Conservation (phyloP, 2,329 filamentous ascomycete genomes). For the Colletotrichum sp. region DNA sequence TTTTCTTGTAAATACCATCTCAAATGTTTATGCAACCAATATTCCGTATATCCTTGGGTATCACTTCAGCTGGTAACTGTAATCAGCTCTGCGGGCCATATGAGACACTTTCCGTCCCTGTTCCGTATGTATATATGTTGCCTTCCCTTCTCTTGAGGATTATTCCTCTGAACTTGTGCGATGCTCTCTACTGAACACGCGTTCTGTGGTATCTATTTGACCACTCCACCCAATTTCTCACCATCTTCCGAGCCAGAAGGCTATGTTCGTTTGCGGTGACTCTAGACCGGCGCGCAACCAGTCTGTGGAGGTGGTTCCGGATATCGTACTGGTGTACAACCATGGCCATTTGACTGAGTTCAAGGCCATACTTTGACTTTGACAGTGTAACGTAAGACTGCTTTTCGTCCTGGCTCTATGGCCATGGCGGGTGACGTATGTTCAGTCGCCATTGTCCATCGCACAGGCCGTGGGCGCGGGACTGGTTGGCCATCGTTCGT, state of each 20-base stretch:
- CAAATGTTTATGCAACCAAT: background rate
- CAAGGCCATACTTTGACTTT: background rate
- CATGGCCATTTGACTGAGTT: background rate
- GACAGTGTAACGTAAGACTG: background rate
- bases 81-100: background rate
- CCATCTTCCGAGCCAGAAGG: too few relatives aligned
- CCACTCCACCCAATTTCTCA: too few relatives aligned
- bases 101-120: background rate
- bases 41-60: background rate
- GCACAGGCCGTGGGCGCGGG: background rate
- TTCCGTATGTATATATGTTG: background rate
- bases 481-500: background rate
- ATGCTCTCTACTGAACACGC: background rate
- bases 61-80: background rate
- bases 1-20: background rate
- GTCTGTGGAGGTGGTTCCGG: background rate
- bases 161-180: background rate
- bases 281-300: background rate
- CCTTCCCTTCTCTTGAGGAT: background rate
- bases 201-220: fast-evolving
- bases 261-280: fast-evolving
- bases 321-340: background rate
- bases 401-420: background rate
- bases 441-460: background rate
- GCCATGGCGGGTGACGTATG: background rate